phyloP scores from a whole-genome alignment of 768 basidiomycete genomes.

The Pisolithus microcarpus region DNA sequence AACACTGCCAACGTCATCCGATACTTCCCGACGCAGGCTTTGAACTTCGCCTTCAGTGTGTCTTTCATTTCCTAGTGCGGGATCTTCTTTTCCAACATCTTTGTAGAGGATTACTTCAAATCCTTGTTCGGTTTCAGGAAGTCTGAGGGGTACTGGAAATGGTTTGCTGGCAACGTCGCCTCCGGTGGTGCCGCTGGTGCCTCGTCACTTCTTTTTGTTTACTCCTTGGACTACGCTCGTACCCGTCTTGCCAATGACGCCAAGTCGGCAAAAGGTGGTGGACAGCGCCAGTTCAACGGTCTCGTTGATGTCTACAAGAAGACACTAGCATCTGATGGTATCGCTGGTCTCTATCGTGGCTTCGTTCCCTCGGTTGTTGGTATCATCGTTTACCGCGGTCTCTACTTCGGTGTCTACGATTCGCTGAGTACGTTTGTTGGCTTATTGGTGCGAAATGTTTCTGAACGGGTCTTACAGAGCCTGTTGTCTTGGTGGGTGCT shows the following conservation, averaged over 20 bases:
- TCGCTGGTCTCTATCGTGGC: constrained; percentile 99
- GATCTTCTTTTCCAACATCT: constrained; percentile 1
- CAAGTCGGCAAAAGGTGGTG: constrained; percentile 91
- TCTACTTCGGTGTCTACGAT: constrained; percentile 97
- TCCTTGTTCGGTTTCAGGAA: constrained; percentile 98
- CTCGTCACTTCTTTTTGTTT: constrained; percentile 96
- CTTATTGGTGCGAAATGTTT: constrained; percentile 19
- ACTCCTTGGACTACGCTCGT: constrained; percentile 99
- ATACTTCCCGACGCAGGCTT: constrained; percentile 99
- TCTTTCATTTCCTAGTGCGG: constrained; percentile 13
- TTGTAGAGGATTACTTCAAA: constrained; percentile 91
- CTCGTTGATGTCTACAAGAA: constrained; percentile 95
- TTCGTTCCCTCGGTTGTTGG: constrained; percentile 99
- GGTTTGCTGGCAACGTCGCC: constrained; percentile 97
- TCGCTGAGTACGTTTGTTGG: constrained; percentile 66
- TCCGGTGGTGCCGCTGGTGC: constrained; percentile 99
- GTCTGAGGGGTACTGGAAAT: constrained; percentile 93
- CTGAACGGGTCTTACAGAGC: constrained; percentile 49
- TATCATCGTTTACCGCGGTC: constrained; percentile 99
- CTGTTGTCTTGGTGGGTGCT: constrained; percentile 92
- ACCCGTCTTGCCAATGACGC: constrained; percentile 98
- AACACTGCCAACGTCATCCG: constrained; percentile 99
- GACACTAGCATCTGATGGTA: constrained; percentile 95
- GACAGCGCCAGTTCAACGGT: constrained; percentile 96
- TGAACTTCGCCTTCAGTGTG: constrained; percentile 99